A percentile compares a stretch with the other conserved stretches of the same genome.
Conservation (phyloP, 306 rosid species). For the Oxytropis ochrocephala region DNA sequence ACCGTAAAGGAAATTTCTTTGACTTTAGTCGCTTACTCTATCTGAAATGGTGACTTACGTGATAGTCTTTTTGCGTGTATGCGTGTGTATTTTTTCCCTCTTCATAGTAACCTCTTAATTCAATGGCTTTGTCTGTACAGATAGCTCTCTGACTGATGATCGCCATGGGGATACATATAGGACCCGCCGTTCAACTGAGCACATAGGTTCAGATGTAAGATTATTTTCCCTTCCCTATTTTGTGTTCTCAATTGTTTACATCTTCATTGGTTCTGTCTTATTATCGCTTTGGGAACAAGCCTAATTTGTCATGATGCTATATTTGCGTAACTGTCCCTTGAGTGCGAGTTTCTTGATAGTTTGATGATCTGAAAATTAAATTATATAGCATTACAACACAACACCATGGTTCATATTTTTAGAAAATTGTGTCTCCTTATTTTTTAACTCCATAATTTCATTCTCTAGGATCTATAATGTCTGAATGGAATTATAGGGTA, state of each 20-base stretch:
- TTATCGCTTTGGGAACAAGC: background rate
- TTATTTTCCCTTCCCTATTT: background rate
- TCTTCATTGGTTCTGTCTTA: background rate
- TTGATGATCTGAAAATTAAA: background rate
- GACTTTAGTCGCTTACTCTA: background rate
- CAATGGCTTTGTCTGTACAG: constrained; percentile 38
- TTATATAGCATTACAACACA: background rate
- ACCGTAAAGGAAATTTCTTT: background rate
- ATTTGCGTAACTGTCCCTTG: background rate
- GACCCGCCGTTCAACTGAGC: constrained; percentile 32
- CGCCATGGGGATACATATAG: constrained; percentile 23
- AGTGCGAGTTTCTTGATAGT: background rate
- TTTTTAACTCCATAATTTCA: background rate
- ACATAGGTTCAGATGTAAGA: constrained; percentile 44
- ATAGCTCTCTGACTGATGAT: constrained; percentile 50
- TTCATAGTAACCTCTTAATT: constrained; percentile 9
- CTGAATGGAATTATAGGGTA: background rate
- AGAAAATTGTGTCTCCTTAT: background rate
- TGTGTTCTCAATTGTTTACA: background rate
- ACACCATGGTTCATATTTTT: background rate
- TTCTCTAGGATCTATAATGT: background rate
- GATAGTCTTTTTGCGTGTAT: background rate
- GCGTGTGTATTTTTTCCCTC: background rate
- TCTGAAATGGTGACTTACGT: background rate
- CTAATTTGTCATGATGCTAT: background rate